Evolutionary conservation across 2,329 filamentous ascomycete species (phyloP).

Genomic region (Fusarium foetens): DNA sequence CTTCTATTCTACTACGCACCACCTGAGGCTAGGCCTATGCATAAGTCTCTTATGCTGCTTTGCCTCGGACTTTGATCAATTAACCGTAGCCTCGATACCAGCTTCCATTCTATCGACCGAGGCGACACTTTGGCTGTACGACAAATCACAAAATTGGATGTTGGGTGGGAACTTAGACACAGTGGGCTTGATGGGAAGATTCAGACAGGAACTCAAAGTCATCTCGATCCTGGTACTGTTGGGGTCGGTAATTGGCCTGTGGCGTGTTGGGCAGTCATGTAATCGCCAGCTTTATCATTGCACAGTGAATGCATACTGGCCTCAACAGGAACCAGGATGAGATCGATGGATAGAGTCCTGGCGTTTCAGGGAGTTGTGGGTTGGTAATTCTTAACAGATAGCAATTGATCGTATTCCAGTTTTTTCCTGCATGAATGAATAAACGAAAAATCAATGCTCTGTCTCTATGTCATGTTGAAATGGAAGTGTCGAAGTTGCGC

Average conservation of each 20-base stretch:
- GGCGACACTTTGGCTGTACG: slow-evolving; percentile 17
- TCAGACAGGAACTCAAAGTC: neutral
- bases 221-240: slow-evolving; percentile 3
- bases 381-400: slow-evolving; percentile 19
- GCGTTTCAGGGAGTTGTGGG: slow-evolving; percentile 26
- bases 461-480: neutral
- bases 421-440: neutral
- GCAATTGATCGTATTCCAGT: slow-evolving; percentile 11
- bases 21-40: neutral
- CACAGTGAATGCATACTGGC: slow-evolving; percentile 2
- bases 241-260: neutral
- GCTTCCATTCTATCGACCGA: slow-evolving; percentile 13
- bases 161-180: slow-evolving; percentile 16
- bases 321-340: slow-evolving; percentile 7
- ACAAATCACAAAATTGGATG: slow-evolving; percentile 34
- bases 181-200: slow-evolving; percentile 14
- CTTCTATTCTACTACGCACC: slow-evolving; percentile 25
- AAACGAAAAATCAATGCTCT: neutral
- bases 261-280: neutral
- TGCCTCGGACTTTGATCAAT: slow-evolving; percentile 33
- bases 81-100: slow-evolving; percentile 41
- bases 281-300: neutral
- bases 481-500: neutral
- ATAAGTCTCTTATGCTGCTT: slow-evolving; percentile 9
- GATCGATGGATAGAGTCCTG: slow-evolving; percentile 3